Base-by-base conservation (phyloP, 345 rosid genomes). In the Boechera divaricarpa region DNA sequence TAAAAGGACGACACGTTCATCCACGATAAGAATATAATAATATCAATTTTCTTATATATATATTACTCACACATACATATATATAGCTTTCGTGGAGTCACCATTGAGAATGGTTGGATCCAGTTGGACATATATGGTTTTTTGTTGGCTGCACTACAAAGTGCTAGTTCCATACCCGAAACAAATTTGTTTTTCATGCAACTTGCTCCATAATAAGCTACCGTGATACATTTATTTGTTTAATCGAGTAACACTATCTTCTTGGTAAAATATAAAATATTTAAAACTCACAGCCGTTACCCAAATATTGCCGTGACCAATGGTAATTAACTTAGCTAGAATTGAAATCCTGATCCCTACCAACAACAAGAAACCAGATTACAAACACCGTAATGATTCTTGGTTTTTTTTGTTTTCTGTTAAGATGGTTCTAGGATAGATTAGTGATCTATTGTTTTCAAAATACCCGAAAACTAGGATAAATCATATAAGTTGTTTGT, bases 61-160 rank as follows among this genome's bases (percentile, higher is more conserved):
- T 21, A 21, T 21, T 21, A 21, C 24, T 18, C 10, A 55, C 10
- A 55, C n/a, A n/a, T 35, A 51, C 5, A 48, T 8, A 66, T 67
- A 67, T 33, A 32, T 65, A 32, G 12, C 0, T 15, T 35, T 36
- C 12, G 35, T 41, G 38, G 77, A 63, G 55, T 54, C 63, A 54
- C 71, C 64, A 74, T 54, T 68, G 21, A 64, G 36, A 65, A 74
- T 54, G 56, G 70, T 64, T 74, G 77, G 57, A 32, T 64, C 69
- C 42, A 62, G 0, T 29, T 73, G 53, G 70, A 52, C 62, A 29
- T 29, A 52, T 28, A 63, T 73, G 60, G 44, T 11, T n/a, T 51
- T 39, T 42, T 58, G 56, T 49, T 63, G 54, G 70, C 49, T 61
- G 63, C 63, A 53, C 51, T 52, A 52, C 55, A 13, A 45, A 62